Conservation (phyloP, 805 yeast genomes). For the Wickerhamiella nectarea region DNA sequence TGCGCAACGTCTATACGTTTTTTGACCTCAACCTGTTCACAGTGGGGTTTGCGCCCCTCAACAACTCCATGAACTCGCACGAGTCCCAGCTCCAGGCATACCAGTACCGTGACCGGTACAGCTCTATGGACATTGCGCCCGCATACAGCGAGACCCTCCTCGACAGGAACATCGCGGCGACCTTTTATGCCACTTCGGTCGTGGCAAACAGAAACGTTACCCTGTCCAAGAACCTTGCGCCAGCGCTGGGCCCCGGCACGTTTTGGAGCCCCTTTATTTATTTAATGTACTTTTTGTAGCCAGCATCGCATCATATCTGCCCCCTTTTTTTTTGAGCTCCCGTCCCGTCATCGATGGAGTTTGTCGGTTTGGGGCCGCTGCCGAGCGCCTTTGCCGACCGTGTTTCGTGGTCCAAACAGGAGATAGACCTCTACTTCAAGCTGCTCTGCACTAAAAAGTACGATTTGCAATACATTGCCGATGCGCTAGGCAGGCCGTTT, state of each 20-base stretch:
- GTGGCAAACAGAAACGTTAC: neutral
- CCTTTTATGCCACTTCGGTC: slow-evolving; percentile 1
- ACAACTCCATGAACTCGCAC: neutral
- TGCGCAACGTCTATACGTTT: slow-evolving; percentile 5
- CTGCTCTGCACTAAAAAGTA: neutral
- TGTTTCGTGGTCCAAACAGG: slow-evolving; percentile 1
- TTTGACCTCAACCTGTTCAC: neutral
- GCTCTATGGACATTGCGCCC: neutral
- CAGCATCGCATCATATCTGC: too few relatives aligned
- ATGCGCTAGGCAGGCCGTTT: neutral
- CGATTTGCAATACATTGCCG: neutral
- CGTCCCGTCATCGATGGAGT: neutral
- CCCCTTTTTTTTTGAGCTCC: too few relatives aligned
- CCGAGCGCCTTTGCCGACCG: neutral
- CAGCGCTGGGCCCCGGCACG: neutral
- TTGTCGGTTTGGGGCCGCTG: slow-evolving; percentile 2
- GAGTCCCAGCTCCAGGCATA: neutral
- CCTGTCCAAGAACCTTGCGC: neutral
- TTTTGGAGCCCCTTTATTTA: neutral
- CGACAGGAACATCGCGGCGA: slow-evolving; percentile 1
- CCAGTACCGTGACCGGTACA: neutral
- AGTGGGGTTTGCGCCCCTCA: slow-evolving; percentile 5
- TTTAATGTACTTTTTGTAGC: neutral
- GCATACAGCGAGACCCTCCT: slow-evolving; percentile 2
- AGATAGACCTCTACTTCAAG: neutral